Base-by-base conservation (phyloP, 345 rosid genomes). In the Aquilaria sinensis region DNA sequence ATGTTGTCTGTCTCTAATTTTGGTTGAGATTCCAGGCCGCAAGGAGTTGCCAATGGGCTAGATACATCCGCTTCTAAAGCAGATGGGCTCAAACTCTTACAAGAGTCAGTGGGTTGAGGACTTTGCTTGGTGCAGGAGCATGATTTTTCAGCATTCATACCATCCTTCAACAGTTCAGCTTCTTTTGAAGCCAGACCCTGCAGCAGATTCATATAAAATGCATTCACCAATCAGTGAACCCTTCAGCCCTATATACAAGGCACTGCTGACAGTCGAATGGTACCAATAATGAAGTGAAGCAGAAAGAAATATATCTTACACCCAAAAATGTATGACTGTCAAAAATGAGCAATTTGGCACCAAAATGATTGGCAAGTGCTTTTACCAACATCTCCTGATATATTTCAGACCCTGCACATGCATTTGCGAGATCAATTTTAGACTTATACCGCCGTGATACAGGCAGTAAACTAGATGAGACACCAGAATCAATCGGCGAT, bases 321-420 rank as follows among this genome's bases (percentile, higher is more conserved):
- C 89, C 90, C 85, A 89, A 67, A 74, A 87, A 77, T 49, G 81
- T 73, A 76, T 82, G 83, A 70, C 87, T 81, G 74, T 92, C 98
- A 80, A 83, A 86, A 74, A 92, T 74, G 56, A 92, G 95, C 80
- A 92, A 70, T 73, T 86, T 89, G 49, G 98, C 85, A 68, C 82
- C 84, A 58, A 85, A 89, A 77, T 81, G 68, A 46, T 77, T 81
- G 51, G 96, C 98, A 75, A 92, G 95, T 47, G 98, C 95, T 78
- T 83, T 86, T 46, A 76, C 89, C 81, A 92, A 74, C 96, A 83
- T 82, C 78, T 92, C 92, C 81, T 92, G 96, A 68, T 89, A 92
- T 69, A 88, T 83, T 72, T 89, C 96, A 46, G 98, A 92, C 72
- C 96, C 98, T 92, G 69, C 65, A 82, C 61, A 41, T 45, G 51